Base-by-base conservation (phyloP, 2,329 filamentous ascomycete genomes). In the Bipolaris zeicola region DNA sequence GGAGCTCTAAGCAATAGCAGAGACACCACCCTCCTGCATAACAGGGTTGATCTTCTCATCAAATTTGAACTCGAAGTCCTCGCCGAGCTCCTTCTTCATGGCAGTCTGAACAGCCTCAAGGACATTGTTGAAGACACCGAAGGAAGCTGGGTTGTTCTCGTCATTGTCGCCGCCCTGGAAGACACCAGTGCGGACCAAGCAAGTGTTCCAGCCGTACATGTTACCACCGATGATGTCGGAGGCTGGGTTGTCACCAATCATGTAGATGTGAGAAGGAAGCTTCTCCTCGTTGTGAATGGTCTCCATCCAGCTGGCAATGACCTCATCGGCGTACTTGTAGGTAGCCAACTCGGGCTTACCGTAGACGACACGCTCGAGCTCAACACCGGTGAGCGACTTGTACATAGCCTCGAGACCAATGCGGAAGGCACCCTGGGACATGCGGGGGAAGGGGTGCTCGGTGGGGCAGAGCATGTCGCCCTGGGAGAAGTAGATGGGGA, bases 141-240 rank as follows among this genome's bases (percentile, higher is more conserved):
- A 91, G 78, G 83, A 89, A 70, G 89, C 89, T 1, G 89, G 89
- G 78, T 90, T 92, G 78, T 90, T 81, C 75, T 88, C 83, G 70
- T 92, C 89, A 71, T 92, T 92, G 57, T 86, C 88, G 16, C 85
- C 88, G 60, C 89, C 89, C 78, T 90, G 87, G 83, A 89, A 91
- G 45, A 92, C 89, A 78, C 89, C 89, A 0, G 89, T 92, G 70
- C 89, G 85, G 54, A 92, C 89, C 52, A 92, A 78, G 71, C 89
- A 91, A 3, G 89, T 91, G 78, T 92, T 92, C 89, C 89, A 92
- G 58, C 88, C 88, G 76, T 92, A 91, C 83, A 88, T 89, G 82
- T 92, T 92, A 60, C 89, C 89, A 60, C 89, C 89, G 62, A 89
- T 82, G 68, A 91, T 90, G 72, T 91, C 88, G 24, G 86, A 89